Evolutionary conservation across 179 eudicot species (phyloP).

Genomic region (Kewa caespitosa): DNA sequence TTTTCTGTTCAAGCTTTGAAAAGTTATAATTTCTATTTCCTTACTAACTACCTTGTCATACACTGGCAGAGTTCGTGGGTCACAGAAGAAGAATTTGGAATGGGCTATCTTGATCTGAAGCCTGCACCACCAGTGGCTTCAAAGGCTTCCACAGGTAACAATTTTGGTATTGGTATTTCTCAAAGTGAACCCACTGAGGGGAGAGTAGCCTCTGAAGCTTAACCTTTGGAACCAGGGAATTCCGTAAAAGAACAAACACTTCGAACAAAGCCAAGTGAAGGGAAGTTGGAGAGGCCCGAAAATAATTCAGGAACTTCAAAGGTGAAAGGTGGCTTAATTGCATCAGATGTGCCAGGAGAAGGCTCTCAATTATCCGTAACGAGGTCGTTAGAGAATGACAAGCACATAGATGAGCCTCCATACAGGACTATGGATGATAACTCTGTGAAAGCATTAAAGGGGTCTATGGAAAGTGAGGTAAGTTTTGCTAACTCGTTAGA

Average conservation of each 20-base stretch:
- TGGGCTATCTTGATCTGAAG: constrained; percentile 90
- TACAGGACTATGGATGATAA: constrained; percentile 53
- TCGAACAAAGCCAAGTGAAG: constrained; percentile 56
- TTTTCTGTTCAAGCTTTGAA: background rate
- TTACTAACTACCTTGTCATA: background rate
- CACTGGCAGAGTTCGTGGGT: constrained; percentile 82
- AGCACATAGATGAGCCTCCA: constrained; percentile 50
- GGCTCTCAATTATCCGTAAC: constrained; percentile 34
- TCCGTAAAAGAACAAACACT: constrained; percentile 48
- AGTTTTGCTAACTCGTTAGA: background rate
- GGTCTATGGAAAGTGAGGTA: constrained; percentile 76
- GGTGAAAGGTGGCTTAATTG: constrained; percentile 40
- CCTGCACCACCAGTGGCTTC: constrained; percentile 57
- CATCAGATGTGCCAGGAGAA: constrained; percentile 40
- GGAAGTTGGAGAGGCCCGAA: constrained; percentile 51
- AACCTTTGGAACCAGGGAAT: constrained; percentile 52
- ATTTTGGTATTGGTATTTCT: constrained; percentile 36
- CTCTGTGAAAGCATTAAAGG: constrained; percentile 42
- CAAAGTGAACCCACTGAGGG: constrained; percentile 52
- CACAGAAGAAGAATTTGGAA: constrained; percentile 96
- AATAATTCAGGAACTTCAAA: constrained; percentile 42
- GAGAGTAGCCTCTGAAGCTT: constrained; percentile 51
- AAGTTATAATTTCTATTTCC: background rate
- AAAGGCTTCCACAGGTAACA: constrained; percentile 51
- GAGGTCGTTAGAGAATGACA: constrained; percentile 53